Evolutionary conservation across 2,329 filamentous ascomycete genomes (phyloP).

Genomic region (Exophiala mesophila): DNA sequence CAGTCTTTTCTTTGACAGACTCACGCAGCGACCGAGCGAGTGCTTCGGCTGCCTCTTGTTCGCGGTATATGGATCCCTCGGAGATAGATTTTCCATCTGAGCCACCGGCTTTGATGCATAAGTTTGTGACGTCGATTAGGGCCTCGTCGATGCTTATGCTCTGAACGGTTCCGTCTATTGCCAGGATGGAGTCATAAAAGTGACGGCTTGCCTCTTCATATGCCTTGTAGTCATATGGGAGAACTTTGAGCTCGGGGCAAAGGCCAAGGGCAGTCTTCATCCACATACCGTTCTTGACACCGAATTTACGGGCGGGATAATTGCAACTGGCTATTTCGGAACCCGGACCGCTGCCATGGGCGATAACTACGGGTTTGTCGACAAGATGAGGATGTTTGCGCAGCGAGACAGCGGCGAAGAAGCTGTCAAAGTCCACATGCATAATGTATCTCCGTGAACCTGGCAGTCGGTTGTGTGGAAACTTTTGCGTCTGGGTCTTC

Average conservation of each 20-base stretch:
- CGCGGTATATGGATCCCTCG: constrained; percentile 67
- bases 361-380: constrained; percentile 80
- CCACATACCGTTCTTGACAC: constrained; percentile 98
- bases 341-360: constrained; percentile 76
- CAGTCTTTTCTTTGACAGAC: constrained; percentile 67
- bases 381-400: constrained; percentile 70
- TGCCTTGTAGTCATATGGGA: constrained; percentile 93
- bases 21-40: constrained; percentile 65
- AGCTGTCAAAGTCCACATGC: constrained; percentile 97
- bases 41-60: constrained; percentile 72
- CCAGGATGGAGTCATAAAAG: constrained; percentile 82
- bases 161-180: constrained; percentile 76
- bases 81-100: constrained; percentile 61
- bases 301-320: constrained; percentile 79
- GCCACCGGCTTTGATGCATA: constrained; percentile 61
- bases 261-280: constrained; percentile 84
- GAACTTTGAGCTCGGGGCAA: constrained; percentile 77
- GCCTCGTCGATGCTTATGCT: constrained; percentile 97
- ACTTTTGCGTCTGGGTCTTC: constrained; percentile 48
- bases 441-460: constrained; percentile 76
- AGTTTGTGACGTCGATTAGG: constrained; percentile 71
- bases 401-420: constrained; percentile 89
- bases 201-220: constrained; percentile 86
- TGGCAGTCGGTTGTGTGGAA: constrained; percentile 50
- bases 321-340: constrained; percentile 98